Base-by-base conservation (phyloP, 129 eudicot genomes). In the Calendula officinalis region DNA sequence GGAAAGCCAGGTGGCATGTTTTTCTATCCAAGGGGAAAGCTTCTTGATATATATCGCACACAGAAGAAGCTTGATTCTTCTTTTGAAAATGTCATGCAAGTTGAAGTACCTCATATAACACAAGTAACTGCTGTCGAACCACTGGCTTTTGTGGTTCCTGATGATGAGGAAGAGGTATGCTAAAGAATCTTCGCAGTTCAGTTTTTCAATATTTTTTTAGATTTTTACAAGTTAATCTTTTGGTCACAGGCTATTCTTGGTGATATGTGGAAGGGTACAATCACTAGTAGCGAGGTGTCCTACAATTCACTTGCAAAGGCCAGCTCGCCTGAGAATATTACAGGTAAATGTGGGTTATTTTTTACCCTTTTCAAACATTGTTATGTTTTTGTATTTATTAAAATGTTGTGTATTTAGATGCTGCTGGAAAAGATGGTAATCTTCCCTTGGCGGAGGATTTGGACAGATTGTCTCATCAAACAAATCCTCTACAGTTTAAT, bases 31-130 rank as follows among this genome's bases (percentile, higher is more conserved):
- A 82, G 98, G 75, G 98, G 83, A 22, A 91, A 81, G 77, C 84
- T 88, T 61, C 96, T 91, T 73, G 98, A 91, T 72, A 81, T 91
- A 73, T 91, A 91, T 74, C 98, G 98, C 27, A 66, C 57, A 52
- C 91, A 81, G 65, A 86, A 77, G 59, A 70, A 77, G 59, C 73
- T 80, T 46, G 86, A 85, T 54, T 70, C 75, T 3, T 61, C 80
- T 49, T 78, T 72, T 66, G 88, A 73, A 5, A 66, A 73, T 14
- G 60, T 81, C 38, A 82, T 78, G 73, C 77, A 87, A 76, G n/a
- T n/a, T n/a, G n/a, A n/a, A n/a, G 77, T 75, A 35, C 78, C 86
- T 48, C 72, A 75, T 34, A 45, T 91, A 57, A 81, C 96, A 33
- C 94, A 81, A 77, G 73, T 22, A 44, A 70, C 70, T 48, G 64